phyloP scores from a whole-genome alignment of 139 green algal genomes.

The Trebouxia sp. region DNA sequence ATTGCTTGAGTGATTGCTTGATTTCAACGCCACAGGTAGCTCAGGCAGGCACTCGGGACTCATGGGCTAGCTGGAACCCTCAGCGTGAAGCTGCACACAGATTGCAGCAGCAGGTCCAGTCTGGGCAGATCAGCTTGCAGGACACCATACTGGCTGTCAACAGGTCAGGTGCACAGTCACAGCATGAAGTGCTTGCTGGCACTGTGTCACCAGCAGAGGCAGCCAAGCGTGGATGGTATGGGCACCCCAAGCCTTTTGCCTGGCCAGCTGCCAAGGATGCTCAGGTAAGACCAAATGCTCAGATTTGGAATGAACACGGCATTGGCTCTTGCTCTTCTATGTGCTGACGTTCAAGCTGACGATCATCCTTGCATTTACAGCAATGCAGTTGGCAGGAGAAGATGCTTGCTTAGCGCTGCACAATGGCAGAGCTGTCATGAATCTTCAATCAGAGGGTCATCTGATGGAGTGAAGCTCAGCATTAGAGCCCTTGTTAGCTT shows the following conservation, averaged over 20 bases:
- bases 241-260: slow-evolving; percentile 55
- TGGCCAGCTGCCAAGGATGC: slow-evolving; percentile 51
- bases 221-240: slow-evolving; percentile 44
- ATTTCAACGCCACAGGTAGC: background rate
- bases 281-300: too few relatives aligned
- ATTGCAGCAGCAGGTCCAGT: slow-evolving; percentile 36
- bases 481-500: too few relatives aligned
- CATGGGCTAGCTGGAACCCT: slow-evolving; percentile 62
- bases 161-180: background rate
- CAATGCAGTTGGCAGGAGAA: too few relatives aligned
- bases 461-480: too few relatives aligned
- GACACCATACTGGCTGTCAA: slow-evolving; percentile 30
- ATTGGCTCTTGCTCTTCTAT: too few relatives aligned
- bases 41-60: slow-evolving; percentile 21
- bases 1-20: too few relatives aligned
- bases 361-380: too few relatives aligned
- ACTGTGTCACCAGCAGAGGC: slow-evolving; percentile 37
- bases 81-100: slow-evolving; percentile 44
- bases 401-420: too few relatives aligned
- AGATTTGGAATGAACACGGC: too few relatives aligned
- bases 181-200: slow-evolving; percentile 32
- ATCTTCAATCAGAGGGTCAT: too few relatives aligned
- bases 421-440: too few relatives aligned
- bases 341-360: too few relatives aligned
- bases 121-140: slow-evolving; percentile 33